Percentiles rank a stretch among this genome's conserved stretches.
Evolutionary conservation across 495 filamentous ascomycete species (phyloP).

Genomic region (Aspergillus ellipticus): DNA sequence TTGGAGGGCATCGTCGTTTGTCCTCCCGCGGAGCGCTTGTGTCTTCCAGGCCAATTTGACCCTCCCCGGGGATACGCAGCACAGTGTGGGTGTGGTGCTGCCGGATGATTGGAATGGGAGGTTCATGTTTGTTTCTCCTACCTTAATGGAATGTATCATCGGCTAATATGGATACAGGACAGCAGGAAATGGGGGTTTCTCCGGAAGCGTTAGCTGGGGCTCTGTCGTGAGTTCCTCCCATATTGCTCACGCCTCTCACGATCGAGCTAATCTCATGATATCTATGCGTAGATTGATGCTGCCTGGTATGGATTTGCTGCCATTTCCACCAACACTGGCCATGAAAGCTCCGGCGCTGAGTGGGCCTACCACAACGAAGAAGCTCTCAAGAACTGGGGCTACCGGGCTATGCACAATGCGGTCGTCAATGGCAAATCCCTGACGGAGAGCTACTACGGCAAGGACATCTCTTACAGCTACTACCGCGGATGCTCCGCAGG

Average conservation of each 20-base stretch:
- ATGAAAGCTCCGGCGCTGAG: slow-evolving; percentile 32
- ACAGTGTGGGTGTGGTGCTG: background rate
- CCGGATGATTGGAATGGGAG: background rate
- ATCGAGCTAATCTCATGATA: background rate
- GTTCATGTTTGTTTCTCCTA: background rate
- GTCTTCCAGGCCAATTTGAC: background rate
- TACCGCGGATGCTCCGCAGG: slow-evolving; percentile 58
- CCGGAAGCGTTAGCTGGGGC: background rate
- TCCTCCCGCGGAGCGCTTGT: background rate
- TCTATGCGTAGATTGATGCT: background rate
- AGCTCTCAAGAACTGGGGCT: slow-evolving; percentile 22
- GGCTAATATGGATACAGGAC: background rate
- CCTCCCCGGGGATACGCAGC: background rate
- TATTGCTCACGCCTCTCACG: background rate
- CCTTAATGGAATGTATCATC: background rate
- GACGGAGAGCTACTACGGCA: slow-evolving; percentile 40
- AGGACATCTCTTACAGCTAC: slow-evolving; percentile 43
- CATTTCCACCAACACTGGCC: slow-evolving; percentile 54
- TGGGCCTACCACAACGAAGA: slow-evolving; percentile 48
- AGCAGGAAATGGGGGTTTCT: background rate
- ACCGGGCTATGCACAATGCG: slow-evolving; percentile 11
- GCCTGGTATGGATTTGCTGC: slow-evolving; percentile 45
- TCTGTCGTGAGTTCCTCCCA: background rate
- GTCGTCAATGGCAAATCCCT: slow-evolving; percentile 30
- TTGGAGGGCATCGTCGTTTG: background rate